Conservation (phyloP, 2,329 filamentous ascomycete species). For the Ophiocordyceps robertsii region DNA sequence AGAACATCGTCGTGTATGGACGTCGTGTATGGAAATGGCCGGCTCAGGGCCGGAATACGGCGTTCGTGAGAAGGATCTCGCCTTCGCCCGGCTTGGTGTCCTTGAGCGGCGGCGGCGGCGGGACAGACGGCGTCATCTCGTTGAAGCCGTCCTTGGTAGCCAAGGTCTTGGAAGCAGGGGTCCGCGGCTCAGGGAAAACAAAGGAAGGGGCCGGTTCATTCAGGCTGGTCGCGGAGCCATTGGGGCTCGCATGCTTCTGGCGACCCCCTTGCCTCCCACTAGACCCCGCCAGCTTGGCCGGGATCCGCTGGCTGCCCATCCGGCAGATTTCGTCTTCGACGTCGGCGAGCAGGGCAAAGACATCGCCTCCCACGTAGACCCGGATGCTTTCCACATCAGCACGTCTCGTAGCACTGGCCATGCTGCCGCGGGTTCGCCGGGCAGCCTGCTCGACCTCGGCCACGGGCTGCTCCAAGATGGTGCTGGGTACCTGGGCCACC, state of each 20-base stretch:
- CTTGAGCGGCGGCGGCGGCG: conserved; percentile 21
- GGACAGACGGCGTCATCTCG: conserved; percentile 14
- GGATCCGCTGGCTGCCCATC: conserved; percentile 14
- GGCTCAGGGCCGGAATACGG: conserved; percentile 32
- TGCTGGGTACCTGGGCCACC: neutral
- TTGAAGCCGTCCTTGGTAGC: neutral
- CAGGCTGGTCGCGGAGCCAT: too few relatives aligned
- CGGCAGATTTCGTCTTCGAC: conserved; percentile 38
- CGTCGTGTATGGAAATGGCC: neutral
- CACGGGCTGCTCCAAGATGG: conserved; percentile 24
- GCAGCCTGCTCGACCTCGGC: conserved; percentile 22
- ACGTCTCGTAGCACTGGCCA: conserved; percentile 15
- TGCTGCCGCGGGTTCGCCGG: conserved; percentile 12
- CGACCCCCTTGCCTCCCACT: neutral
- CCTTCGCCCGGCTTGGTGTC: conserved; percentile 13
- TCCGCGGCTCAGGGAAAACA: neutral
- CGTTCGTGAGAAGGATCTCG: conserved; percentile 32
- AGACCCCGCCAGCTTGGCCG: neutral
- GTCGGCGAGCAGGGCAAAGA: conserved; percentile 53
- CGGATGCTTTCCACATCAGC: conserved; percentile 49
- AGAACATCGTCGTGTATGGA: too few relatives aligned
- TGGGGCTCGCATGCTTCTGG: neutral
- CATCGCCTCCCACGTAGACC: conserved; percentile 53
- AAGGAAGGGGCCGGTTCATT: neutral
- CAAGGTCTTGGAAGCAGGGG: neutral